These are phyloP conservation scores for Auriscalpium orientale DNA, from an alignment of 768 basidiomycete genomes.

Conservation along the genomic window DNA sequence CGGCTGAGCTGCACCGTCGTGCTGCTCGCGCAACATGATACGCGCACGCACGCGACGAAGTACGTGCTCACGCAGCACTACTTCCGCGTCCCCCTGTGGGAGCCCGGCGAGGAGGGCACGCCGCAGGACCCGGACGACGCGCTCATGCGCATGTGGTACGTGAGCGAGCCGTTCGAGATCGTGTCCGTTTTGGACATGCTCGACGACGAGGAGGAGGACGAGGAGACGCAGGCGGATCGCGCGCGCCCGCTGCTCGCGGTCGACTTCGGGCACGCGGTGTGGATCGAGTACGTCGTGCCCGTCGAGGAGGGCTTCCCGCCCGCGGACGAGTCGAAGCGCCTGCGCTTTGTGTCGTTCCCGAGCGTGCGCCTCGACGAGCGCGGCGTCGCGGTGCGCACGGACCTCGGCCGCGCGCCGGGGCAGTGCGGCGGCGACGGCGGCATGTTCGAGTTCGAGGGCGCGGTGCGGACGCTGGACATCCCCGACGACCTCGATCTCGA, in stretches of 20 bases:
- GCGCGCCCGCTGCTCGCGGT: conserved; percentile 72
- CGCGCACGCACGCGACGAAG: conserved; percentile 47
- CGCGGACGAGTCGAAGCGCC: conserved; percentile 36
- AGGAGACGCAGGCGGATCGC: conserved; percentile 31
- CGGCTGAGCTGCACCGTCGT: conserved; percentile 68
- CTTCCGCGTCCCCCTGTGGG: conserved; percentile 56
- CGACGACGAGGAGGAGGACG: conserved; percentile 33
- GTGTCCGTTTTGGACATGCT: conserved; percentile 51
- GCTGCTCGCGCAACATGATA: conserved; percentile 56
- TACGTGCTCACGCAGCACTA: conserved; percentile 73
- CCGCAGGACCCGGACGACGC: conserved; percentile 35
- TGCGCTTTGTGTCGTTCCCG: conserved; percentile 69
- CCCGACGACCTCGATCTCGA: conserved; percentile 61
- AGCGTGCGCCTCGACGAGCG: conserved; percentile 35
- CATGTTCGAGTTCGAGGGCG: conserved; percentile 33
- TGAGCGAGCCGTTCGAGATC: conserved; percentile 63
- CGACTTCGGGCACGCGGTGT: conserved; percentile 83
- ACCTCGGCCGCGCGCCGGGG: neutral
- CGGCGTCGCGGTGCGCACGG: conserved; percentile 9
- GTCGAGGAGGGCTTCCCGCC: conserved; percentile 20
- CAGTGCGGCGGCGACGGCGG: conserved; percentile 13
- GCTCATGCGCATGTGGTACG: conserved; percentile 65
- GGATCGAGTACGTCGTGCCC: conserved; percentile 55
- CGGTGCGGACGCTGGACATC: conserved; percentile 52
- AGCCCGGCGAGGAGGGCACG: neutral